These are phyloP conservation scores for Auriculariales sp. DNA, from an alignment of 768 basidiomycete genomes.

Conservation along the genomic window DNA sequence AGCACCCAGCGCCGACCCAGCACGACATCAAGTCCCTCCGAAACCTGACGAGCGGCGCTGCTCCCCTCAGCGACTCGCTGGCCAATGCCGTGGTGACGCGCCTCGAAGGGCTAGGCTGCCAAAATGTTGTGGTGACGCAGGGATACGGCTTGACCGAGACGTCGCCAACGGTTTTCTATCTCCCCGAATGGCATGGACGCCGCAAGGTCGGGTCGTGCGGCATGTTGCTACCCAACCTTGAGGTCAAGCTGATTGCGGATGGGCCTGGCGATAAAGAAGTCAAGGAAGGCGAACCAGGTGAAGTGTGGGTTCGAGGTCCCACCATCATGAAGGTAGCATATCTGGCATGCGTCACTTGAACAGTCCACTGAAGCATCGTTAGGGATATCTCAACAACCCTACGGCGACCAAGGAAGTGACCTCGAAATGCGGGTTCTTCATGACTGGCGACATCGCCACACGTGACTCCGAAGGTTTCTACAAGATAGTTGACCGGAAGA, in stretches of 20 bases:
- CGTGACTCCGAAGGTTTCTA: constrained; percentile 58
- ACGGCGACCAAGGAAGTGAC: constrained; percentile 56
- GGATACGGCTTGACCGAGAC: constrained; percentile 78
- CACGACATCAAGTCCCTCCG: constrained; percentile 51
- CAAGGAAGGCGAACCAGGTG: constrained; percentile 14
- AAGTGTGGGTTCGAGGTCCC: constrained; percentile 21
- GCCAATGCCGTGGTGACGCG: constrained; percentile 30
- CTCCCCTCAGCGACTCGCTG: constrained; percentile 58
- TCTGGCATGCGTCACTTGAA: no score
- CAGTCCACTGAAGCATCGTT: no score
- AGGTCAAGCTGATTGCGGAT: constrained; percentile 20
- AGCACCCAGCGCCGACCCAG: constrained; percentile 48
- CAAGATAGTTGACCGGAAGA: constrained; percentile 55
- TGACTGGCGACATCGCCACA: constrained; percentile 71
- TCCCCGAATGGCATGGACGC: constrained; percentile 27
- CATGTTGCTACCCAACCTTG: constrained; percentile 18
- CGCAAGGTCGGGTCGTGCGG: constrained; percentile 42
- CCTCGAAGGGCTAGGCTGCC: constrained; percentile 22
- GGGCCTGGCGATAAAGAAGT: constrained; percentile 12
- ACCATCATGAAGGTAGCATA: constrained; percentile 20
- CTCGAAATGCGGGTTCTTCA: constrained; percentile 68
- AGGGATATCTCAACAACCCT: constrained; percentile 63
- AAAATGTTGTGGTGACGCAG: constrained; percentile 1
- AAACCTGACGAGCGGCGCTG: constrained; percentile 58
- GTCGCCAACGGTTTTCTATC: constrained; percentile 51